These are phyloP conservation scores for Acanthamoeba royreba DNA, from an alignment of 208 protist genomes.

Conservation along the genomic window DNA sequence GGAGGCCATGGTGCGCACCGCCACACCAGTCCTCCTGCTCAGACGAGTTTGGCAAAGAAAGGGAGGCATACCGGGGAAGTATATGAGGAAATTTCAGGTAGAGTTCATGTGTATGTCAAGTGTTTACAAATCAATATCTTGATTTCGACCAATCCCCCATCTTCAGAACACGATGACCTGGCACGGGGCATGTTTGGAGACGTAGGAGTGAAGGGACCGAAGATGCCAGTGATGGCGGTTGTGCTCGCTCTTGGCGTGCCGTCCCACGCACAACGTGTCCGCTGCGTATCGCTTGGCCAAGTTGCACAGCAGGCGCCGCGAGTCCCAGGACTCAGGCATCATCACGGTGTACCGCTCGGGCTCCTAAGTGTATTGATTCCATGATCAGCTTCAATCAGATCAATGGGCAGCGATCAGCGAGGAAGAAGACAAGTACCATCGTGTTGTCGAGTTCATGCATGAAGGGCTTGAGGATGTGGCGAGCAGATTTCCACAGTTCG, in stretches of 20 bases:
- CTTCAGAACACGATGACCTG: background rate
- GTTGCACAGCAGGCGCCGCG: background rate
- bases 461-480: slow-evolving; percentile 2
- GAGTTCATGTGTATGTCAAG: too few relatives aligned
- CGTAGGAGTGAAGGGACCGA: background rate
- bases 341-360: background rate
- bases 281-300: background rate
- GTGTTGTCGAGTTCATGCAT: background rate
- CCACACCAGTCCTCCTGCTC: too few relatives aligned
- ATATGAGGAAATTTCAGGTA: too few relatives aligned
- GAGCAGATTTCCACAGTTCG: background rate
- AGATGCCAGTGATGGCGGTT: background rate
- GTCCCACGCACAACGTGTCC: background rate
- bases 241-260: background rate
- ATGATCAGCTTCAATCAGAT: background rate
- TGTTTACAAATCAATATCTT: too few relatives aligned
- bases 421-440: background rate
- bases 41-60: too few relatives aligned
- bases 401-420: background rate
- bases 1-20: too few relatives aligned
- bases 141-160: too few relatives aligned
- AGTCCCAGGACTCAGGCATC: background rate
- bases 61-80: too few relatives aligned
- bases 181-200: background rate
- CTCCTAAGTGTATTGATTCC: background rate